Conservation (phyloP, 257 asterid genomes). For the Nicotiana undulata region DNA sequence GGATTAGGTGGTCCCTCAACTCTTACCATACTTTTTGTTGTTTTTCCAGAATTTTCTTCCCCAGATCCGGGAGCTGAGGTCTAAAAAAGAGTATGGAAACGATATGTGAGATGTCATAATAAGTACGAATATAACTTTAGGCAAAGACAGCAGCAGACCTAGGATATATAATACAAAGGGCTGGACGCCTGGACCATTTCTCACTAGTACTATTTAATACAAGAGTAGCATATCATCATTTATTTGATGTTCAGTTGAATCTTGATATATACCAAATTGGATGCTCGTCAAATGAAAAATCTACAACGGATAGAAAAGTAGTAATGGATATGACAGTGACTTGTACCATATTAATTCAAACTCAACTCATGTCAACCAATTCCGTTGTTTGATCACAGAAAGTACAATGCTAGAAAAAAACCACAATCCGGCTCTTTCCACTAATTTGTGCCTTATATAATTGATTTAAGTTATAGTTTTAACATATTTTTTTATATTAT, state of each 20-base stretch:
- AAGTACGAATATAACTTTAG: not conserved
- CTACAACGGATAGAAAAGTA: not conserved
- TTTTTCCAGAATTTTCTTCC: not conserved
- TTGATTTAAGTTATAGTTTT: too few species aligned
- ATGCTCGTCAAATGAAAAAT: not conserved
- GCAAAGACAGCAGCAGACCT: constrained; percentile 1
- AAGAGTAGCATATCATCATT: not conserved
- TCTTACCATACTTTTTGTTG: not conserved
- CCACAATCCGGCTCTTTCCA: too few species aligned
- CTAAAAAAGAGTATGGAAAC: too few species aligned
- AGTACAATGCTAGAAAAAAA: too few species aligned
- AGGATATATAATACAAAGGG: not conserved
- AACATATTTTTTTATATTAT: too few species aligned
- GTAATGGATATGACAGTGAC: not conserved
- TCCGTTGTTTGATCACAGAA: not conserved
- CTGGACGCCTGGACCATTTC: not conserved
- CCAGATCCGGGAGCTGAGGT: not conserved
- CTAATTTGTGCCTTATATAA: too few species aligned
- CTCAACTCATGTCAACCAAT: not conserved
- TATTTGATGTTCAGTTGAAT: not conserved
- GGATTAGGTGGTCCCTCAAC: not conserved
- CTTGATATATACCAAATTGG: not conserved
- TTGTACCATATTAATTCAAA: not conserved
- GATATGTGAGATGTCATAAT: too few species aligned
- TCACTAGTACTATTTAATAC: not conserved